Conservation (phyloP, 495 filamentous ascomycete species). For the Hypoxylon lienhwacheense region DNA sequence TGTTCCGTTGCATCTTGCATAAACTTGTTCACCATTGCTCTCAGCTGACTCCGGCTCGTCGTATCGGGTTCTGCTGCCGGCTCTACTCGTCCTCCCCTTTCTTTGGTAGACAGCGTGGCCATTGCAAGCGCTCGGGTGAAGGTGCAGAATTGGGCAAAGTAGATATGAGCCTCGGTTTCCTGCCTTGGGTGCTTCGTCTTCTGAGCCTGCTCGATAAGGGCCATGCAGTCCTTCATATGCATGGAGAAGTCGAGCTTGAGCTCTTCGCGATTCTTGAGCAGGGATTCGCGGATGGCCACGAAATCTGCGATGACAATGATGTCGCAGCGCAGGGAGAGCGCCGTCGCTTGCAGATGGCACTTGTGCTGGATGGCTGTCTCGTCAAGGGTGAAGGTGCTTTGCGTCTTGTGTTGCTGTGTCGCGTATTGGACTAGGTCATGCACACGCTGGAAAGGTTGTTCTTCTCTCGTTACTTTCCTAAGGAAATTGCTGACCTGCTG, state of each 20-base stretch:
- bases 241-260: constrained; percentile 44
- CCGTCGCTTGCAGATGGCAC: constrained; percentile 50
- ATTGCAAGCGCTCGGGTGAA: constrained; percentile 21
- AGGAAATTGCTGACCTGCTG: constrained; percentile 48
- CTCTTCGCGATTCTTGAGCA: constrained; percentile 1
- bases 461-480: constrained; percentile 49
- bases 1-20: constrained; percentile 20
- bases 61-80: too few relatives aligned
- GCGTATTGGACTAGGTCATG: constrained; percentile 55
- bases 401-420: constrained; percentile 43
- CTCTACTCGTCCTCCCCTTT: neutral
- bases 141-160: constrained; percentile 35
- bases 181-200: constrained; percentile 28
- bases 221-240: constrained; percentile 42
- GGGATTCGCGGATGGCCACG: constrained; percentile 38
- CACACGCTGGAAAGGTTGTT: constrained; percentile 64
- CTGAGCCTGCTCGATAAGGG: constrained; percentile 36
- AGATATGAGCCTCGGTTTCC: constrained; percentile 44
- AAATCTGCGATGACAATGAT: constrained; percentile 60
- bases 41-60: too few relatives aligned
- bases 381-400: constrained; percentile 47
- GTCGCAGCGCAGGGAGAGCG: constrained; percentile 58
- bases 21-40: constrained; percentile 2
- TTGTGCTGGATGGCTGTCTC: constrained; percentile 52
- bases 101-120: too few relatives aligned